Evolutionary conservation across 1,139 yeast species (phyloP), one percentile per base, ranked within the genome.

Genomic region (Pichia terricola): DNA sequence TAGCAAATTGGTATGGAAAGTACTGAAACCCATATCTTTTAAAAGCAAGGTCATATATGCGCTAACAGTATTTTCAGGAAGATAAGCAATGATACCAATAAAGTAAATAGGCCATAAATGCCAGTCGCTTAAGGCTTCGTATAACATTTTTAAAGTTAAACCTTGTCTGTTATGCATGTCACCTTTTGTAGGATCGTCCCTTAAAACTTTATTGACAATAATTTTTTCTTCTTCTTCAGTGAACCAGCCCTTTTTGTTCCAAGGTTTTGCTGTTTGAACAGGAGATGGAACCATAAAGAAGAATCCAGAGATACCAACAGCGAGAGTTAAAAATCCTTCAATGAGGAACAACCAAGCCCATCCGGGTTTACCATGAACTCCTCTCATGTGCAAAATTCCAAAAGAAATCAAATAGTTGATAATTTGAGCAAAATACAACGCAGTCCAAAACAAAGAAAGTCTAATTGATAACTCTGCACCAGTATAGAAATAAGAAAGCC

Each of bases 181-280:
- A 22, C 85, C 84, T 60, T 80, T 80, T 1, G 74, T 63, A 5
- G 87, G 86, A 54, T 81, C 88, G 57, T 80, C 85, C 53, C 86
- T 62, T 44, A 81, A 63, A 2, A 81, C 67, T 47, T 79, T 68
- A 53, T 80, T 80, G 16, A 79, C 84, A 31, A 77, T 69, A 42
- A 81, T 79, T 45, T 72, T 76, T 50, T 74, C 78, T 54, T 81
- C 84, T 30, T 76, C 66, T 5, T 76, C 80, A 8, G 73, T 73
- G 51, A 73, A 79, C 84, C 84, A 79, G 16, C 85, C 84, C 26
- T 50, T 50, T 35, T 45, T 65, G 48, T 66, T 68, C 69, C 73
- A 69, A 26, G 61, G 61, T 3, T 56, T 53, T 49, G 72, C 74
- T n/a, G 84, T 79, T 50, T 75, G 76, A 1, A 69, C 73, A 0